phyloP scores from a whole-genome alignment of 192 early-diverging fungal species.

The Coemansia sp. region DNA sequence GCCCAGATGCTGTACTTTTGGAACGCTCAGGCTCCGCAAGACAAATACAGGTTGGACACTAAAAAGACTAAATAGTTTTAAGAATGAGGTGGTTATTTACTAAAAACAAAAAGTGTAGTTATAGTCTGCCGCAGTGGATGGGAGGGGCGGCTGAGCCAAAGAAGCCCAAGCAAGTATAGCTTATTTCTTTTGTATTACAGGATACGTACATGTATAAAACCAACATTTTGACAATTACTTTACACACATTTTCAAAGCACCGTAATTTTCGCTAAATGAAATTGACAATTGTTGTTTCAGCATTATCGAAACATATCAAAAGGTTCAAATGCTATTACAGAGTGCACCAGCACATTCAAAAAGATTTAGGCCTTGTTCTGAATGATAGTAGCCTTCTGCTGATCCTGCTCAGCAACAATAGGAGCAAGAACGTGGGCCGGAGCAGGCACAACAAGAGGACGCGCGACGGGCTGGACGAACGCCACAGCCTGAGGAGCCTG shows the following conservation, averaged over 20 bases:
- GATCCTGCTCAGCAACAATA: conserved; percentile 4
- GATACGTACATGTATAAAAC: too few species aligned
- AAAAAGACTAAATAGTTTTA: conserved; percentile 36
- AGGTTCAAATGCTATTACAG: background rate
- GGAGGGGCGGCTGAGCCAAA: conserved; percentile 8
- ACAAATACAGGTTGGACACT: conserved; percentile 52
- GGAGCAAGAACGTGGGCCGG: conserved; percentile 8
- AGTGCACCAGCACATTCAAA: too few species aligned
- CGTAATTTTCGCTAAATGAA: too few species aligned
- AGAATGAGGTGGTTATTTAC: background rate
- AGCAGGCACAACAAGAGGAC: background rate
- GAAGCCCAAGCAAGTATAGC: conserved; percentile 40
- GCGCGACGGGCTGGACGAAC: background rate
- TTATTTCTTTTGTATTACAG: background rate
- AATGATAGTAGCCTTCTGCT: conserved; percentile 30
- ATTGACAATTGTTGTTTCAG: too few species aligned
- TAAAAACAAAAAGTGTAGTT: conserved; percentile 24
- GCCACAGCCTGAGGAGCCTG: conserved; percentile 12
- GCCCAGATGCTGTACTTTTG: conserved; percentile 79
- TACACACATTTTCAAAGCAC: too few species aligned
- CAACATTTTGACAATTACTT: too few species aligned
- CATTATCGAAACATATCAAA: background rate
- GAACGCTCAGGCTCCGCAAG: conserved; percentile 54
- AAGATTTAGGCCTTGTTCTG: conserved; percentile 38
- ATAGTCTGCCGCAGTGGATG: conserved; percentile 47